A percentile compares a stretch with the other conserved stretches of the same genome.
Evolutionary conservation across 2,329 filamentous ascomycete species (phyloP).

Genomic region (Colletotrichum neosansevieriae): DNA sequence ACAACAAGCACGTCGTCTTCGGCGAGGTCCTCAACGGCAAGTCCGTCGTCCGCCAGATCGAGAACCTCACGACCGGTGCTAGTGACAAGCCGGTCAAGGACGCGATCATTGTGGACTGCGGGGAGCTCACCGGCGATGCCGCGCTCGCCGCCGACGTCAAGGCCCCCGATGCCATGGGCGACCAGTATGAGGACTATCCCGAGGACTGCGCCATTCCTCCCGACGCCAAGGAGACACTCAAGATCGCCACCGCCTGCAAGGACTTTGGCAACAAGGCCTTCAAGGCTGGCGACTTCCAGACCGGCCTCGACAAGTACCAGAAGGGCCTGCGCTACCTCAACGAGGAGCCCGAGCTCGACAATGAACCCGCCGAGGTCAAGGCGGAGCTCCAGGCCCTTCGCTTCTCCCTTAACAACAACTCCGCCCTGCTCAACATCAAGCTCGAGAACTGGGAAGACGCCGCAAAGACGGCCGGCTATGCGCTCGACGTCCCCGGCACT

Average conservation of each 20-base stretch:
- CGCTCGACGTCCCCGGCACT: conserved; percentile 75
- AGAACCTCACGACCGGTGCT: conserved; percentile 80
- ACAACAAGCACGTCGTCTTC: conserved; percentile 97
- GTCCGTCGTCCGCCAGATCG: conserved; percentile 88
- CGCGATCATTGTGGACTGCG: conserved; percentile 83
- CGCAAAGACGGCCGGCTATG: conserved; percentile 76
- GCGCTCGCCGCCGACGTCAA: conserved; percentile 76
- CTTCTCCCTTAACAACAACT: conserved; percentile 89
- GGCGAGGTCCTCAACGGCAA: conserved; percentile 95
- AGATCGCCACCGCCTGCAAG: conserved; percentile 88
- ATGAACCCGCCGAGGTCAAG: conserved; percentile 76
- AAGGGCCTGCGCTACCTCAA: conserved; percentile 92
- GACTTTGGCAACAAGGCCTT: conserved; percentile 93
- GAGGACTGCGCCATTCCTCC: conserved; percentile 80
- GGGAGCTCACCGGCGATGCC: conserved; percentile 81
- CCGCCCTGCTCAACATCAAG: conserved; percentile 88
- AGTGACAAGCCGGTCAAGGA: conserved; percentile 84
- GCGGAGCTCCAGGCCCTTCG: conserved; percentile 76
- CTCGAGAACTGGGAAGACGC: conserved; percentile 78
- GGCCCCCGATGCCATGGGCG: conserved; percentile 82
- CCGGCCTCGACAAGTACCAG: conserved; percentile 91
- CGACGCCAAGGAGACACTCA: conserved; percentile 75
- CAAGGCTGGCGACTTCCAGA: conserved; percentile 77
- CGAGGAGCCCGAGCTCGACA: conserved; percentile 81
- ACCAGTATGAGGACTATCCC: conserved; percentile 95